Percentiles rank a stretch among this genome's conserved stretches.
phyloP scores from a whole-genome alignment of 768 basidiomycete species.

The Tricholoma flavovirens region DNA sequence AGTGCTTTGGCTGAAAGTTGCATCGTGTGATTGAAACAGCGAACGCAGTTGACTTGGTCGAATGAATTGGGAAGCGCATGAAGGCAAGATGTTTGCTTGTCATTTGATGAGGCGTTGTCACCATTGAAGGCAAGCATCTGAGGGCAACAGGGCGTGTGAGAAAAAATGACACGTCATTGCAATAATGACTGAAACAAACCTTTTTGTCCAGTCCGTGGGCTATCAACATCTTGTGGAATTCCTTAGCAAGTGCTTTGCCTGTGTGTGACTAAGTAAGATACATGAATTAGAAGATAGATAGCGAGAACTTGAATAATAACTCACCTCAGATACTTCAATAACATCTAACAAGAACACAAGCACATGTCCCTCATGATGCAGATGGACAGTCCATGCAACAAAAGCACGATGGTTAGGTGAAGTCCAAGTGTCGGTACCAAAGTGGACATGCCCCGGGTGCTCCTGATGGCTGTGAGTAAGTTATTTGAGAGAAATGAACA shows the following conservation, averaged over 20 bases:
- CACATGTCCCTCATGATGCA: conserved; percentile 19
- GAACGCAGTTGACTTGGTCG: conserved; percentile 18
- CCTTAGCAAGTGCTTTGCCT: conserved; percentile 23
- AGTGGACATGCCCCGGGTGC: conserved; percentile 22
- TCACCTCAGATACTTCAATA: conserved; percentile 21
- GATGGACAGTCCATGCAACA: conserved; percentile 24
- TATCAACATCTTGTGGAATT: conserved; percentile 22
- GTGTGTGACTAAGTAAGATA: conserved; percentile 19
- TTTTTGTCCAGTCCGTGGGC: conserved; percentile 29
- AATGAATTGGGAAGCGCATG: conserved; percentile 9
- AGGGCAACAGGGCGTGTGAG: neutral
- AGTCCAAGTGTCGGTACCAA: conserved; percentile 16
- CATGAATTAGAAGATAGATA: neutral
- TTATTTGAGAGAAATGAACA: neutral
- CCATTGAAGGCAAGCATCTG: conserved; percentile 28
- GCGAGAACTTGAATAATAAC: neutral
- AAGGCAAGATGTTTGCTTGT: conserved; percentile 27
- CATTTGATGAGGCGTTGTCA: conserved; percentile 32
- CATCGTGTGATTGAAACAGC: conserved; percentile 35
- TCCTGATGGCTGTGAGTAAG: conserved; percentile 14
- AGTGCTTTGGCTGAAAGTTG: conserved; percentile 31
- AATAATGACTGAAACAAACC: conserved; percentile 14
- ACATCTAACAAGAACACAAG: conserved; percentile 25
- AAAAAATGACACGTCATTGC: neutral
- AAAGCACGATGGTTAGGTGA: conserved; percentile 24